Base-by-base conservation (phyloP, 78 protist species). In the Dictyostelium firmibasis region DNA sequence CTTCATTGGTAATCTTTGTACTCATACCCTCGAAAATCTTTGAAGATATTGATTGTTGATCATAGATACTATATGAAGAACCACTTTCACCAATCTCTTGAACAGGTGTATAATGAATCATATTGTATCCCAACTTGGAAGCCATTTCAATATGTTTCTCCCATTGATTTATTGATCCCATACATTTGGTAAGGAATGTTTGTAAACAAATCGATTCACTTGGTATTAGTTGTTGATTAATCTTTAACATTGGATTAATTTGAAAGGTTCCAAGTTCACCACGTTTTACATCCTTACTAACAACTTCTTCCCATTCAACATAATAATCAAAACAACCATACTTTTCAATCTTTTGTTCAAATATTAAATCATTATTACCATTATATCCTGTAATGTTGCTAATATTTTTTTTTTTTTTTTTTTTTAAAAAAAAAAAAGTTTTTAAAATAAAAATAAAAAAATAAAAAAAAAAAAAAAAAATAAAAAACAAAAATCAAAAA, bases 61-160 rank as follows among this genome's bases (percentile, higher is more conserved):
- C 97, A 43, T 38, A 77, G 41, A 98, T n/a, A 44, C 96, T 92
- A 70, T 98, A 98, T 50, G 96, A 67, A 0, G 97, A 87, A 4
- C 85, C 57, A 31, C 98, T 94, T 41, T 18, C 91, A 11, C 99
- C 99, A 14, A 96, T 83, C 41, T 72, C 95, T 83, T 81, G 97
- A 29, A 96, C 83, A 20, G 99, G 99, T 13, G 98, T 96, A 85
- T 96, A 98, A 81, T 98, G 99, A 31, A 98, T 85, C 93, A 96
- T 93, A 83, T 96, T 97, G 94, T 94, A 98, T 3, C 98, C 98
- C 7, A 84, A 7, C 38, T 85, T 81, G 3, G 87, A 27, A 9
- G 98, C 38, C 1, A 1, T 29, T 33, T n/a, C 33, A 20, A 98
- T 89, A 29, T 92, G 91, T 14, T 35, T 4, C 44, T 44, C 69